Evolutionary conservation across 2,329 filamentous ascomycete genomes (phyloP).

Genomic region (Myriosclerotinia scirpicola): DNA sequence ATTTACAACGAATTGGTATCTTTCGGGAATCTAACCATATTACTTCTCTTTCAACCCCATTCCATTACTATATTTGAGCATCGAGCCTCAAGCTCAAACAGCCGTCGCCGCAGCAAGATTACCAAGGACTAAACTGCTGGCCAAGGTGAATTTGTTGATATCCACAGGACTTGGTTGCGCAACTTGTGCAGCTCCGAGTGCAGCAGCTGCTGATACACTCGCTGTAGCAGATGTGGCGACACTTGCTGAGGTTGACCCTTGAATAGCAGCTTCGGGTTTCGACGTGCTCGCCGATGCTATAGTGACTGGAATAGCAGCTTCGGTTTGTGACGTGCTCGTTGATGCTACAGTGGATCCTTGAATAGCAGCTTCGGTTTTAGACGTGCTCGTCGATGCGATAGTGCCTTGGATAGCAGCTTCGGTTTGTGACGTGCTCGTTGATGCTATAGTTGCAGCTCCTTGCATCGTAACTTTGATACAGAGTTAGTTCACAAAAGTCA

Average conservation of each 20-base stretch:
- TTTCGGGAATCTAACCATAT: constrained; percentile 24
- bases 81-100: constrained; percentile 17
- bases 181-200: constrained; percentile 19
- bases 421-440: neutral
- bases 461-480: neutral
- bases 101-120: constrained; percentile 33
- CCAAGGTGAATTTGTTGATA: constrained; percentile 37
- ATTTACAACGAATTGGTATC: constrained; percentile 34
- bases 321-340: neutral
- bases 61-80: constrained; percentile 18
- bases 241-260: neutral
- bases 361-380: neutral
- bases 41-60: constrained; percentile 24
- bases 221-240: constrained; percentile 1
- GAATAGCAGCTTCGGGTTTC: neutral
- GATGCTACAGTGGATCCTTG: neutral
- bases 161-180: constrained; percentile 26
- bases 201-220: constrained; percentile 6
- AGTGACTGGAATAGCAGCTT: neutral
- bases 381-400: neutral
- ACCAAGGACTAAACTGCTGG: constrained; percentile 37
- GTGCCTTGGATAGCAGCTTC: neutral
- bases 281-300: neutral
- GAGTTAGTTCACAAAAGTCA: constrained; percentile 7
- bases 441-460: constrained; percentile 2